Conservation (phyloP, 129 eudicot genomes). For the Scalesia atractyloides region DNA sequence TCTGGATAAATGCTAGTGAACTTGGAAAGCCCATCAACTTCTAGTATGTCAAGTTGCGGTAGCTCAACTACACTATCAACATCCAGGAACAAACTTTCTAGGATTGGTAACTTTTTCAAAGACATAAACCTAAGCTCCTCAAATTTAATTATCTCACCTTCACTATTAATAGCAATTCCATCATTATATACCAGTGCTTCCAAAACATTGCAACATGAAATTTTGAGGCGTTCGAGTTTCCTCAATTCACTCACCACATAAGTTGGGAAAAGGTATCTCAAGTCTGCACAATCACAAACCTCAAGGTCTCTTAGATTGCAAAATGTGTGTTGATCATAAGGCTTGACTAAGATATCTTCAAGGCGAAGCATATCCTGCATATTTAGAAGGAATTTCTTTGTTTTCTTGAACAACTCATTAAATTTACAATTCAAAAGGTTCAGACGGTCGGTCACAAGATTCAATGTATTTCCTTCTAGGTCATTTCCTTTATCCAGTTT, state of each 20-base stretch:
- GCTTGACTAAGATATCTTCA: not conserved
- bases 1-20: conserved; percentile 23
- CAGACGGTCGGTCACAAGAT: not conserved
- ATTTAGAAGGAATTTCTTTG: not conserved
- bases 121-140: not conserved
- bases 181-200: not conserved
- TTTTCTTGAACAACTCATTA: conserved; percentile 9
- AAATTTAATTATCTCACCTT: conserved; percentile 2
- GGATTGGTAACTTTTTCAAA: not conserved
- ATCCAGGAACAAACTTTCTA: not conserved
- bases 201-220: not conserved
- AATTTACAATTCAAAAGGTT: not conserved
- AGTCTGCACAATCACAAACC: not conserved
- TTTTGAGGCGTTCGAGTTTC: conserved; percentile 8
- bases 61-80: conserved; percentile 3
- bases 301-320: conserved; percentile 1
- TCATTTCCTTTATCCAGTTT: not conserved
- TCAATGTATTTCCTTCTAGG: not conserved
- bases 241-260: not conserved
- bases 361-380: not conserved
- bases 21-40: not conserved
- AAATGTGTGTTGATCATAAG: not conserved
- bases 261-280: not conserved
- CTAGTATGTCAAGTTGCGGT: not conserved
- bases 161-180: not conserved